Base-by-base conservation (phyloP, 768 basidiomycete species). In the Amanita pallidorosea region DNA sequence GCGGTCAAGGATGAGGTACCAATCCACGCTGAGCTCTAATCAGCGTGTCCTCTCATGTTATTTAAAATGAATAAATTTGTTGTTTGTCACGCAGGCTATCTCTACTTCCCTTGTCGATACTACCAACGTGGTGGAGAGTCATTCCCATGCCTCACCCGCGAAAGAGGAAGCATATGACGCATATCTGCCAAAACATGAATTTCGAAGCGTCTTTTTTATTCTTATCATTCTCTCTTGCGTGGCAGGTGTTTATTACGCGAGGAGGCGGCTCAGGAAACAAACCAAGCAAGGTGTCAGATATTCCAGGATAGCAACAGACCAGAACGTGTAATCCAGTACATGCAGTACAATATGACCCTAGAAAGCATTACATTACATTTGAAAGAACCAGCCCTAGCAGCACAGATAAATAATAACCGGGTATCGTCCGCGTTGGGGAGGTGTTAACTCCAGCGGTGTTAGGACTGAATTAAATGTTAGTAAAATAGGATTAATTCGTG, bases 1-100 rank as follows among this genome's bases (percentile, higher is more conserved):
- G 49, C 70, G 33, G 72, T 65, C 42, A 65, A 73, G 45, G 85
- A 88, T 55, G 74, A 95, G 89, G 90, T 95, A 81, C 94, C 92
- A 69, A 68, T 88, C 60, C 91, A 81, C 63, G 86, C 79, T 79
- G 95, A 98, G 81, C 91, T 97, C 65, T 97, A 79, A 67, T 71
- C 70, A 66, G 61, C 53, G 55, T 57, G 50, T 64, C 55, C 64
- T 57, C 55, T 56, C 58, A 64, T 67, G 69, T 62, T 56, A 64
- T 52, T 65, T 62, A 67, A 73, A 67, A 67, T 63, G 76, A 81
- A 80, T 75, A 75, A 74, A 70, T 70, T 60, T 60, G 65, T 68
- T 62, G 72, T 70, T 61, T 75, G 72, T 58, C 70, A 64, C 58
- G 71, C 70, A 79, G 75, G 76, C 70, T 57, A 44, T 53, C 52